These are phyloP conservation scores for Selaginella moellendorffii DNA, from an alignment of 75 land plant species.

Conservation along the genomic window DNA sequence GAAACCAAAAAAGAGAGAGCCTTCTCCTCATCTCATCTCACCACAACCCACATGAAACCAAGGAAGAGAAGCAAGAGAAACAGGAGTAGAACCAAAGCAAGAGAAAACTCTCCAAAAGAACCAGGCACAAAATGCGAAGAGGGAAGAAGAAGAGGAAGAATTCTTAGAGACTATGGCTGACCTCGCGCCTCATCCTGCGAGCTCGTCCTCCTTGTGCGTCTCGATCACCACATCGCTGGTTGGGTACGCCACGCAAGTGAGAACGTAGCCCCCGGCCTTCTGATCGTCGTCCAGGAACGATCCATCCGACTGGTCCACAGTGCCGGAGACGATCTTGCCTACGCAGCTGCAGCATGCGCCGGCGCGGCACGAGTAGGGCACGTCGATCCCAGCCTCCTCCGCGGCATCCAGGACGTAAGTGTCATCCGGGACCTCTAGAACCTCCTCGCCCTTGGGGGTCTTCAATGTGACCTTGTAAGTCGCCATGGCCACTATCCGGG, in stretches of 20 bases:
- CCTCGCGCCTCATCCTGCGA: neutral
- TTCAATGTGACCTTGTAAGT: slow-evolving; percentile 1
- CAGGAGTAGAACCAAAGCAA: too few species aligned
- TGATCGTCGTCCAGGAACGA: slow-evolving; percentile 80
- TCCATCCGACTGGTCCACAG: slow-evolving; percentile 48
- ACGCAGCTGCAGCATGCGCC: slow-evolving; percentile 16
- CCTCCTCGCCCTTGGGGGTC: neutral
- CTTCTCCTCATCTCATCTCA: too few species aligned
- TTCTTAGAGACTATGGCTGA: too few species aligned
- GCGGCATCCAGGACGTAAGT: slow-evolving; percentile 6
- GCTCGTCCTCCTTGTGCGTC: slow-evolving; percentile 76
- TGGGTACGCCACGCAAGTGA: slow-evolving; percentile 76
- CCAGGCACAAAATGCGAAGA: too few species aligned
- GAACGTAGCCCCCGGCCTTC: slow-evolving; percentile 43
- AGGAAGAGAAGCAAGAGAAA: too few species aligned
- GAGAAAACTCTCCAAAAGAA: too few species aligned
- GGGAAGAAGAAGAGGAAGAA: too few species aligned
- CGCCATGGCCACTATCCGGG: neutral
- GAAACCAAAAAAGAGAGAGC: too few species aligned
- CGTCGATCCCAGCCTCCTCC: slow-evolving; percentile 5
- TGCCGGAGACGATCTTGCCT: slow-evolving; percentile 39
- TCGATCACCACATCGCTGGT: slow-evolving; percentile 28
- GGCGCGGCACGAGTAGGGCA: slow-evolving; percentile 8
- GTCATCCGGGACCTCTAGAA: slow-evolving; percentile 2
- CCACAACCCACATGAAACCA: too few species aligned